Evolutionary conservation across 176 grass and related monocot species (phyloP), one percentile per base, ranked within the genome.

Genomic region (Aechmea fasciata): DNA sequence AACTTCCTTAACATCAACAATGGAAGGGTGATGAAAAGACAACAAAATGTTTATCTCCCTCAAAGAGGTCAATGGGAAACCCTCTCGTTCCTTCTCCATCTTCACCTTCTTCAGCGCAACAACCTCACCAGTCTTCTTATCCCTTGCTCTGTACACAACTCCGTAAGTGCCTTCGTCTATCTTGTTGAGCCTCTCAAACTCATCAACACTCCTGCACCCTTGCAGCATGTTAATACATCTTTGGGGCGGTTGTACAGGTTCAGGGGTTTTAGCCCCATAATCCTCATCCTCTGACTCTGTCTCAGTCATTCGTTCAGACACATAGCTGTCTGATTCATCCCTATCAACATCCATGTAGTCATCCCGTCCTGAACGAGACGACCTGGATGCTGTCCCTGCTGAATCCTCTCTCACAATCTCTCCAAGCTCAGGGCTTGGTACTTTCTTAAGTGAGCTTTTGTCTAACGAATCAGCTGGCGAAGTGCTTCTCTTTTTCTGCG

Each of bases 51-150:
- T 97, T 66, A 97, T 93, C 74, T 97, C 94, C 70, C 94, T 87
- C 13, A 93, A 78, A 78, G 94, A 81, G 20, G 94, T 97, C 76
- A 97, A 66, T 17, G 89, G 89, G 25, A 97, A 97, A 63, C 88
- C 86, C 71, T 92, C 89, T 12, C 82, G 73, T 53, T 93, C 89
- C 72, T 90, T 97, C 80, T 93, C 89, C 82, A 97, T 87, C 77
- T 97, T 92, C 23, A 97, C 72, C 71, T 93, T 97, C 83, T 97
- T 97, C 82, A 93, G 68, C 48, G 94, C 94, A 86, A 97, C 94
- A 48, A 89, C 71, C 73, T 93, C 94, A n/a, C 81, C 82, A 23
- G 84, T 90, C 81, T 90, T 87, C 75, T 84, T 93, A 80, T 99
- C 94, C 74, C 83, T 92, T 51, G 78, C 89, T 78, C 89, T 86